Conservation (phyloP, 2,329 filamentous ascomycete species). For the Penicillium sp. region DNA sequence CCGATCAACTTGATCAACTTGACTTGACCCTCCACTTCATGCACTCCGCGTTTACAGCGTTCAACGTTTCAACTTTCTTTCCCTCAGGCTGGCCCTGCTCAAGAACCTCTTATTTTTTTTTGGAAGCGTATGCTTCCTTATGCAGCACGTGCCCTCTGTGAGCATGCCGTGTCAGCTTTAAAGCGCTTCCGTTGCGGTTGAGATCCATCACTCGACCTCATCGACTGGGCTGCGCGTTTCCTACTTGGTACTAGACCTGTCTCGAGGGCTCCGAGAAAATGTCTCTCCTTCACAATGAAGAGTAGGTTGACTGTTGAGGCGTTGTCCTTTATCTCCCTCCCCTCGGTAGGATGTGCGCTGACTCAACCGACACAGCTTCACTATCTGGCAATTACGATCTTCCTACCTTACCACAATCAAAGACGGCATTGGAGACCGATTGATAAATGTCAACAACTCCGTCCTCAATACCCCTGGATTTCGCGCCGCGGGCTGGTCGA, state of each 20-base stretch:
- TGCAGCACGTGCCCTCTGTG: conserved; percentile 12
- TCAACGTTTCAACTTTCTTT: conserved; percentile 1
- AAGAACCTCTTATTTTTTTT: background rate
- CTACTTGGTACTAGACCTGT: background rate
- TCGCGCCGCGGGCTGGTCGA: conserved; percentile 63
- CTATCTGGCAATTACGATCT: conserved; percentile 65
- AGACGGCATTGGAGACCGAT: conserved; percentile 65
- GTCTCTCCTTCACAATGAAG: conserved; percentile 54
- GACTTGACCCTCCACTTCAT: conserved; percentile 7
- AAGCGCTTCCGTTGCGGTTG: conserved; percentile 1
- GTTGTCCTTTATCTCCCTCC: background rate
- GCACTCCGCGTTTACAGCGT: conserved; percentile 5
- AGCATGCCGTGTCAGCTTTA: conserved; percentile 13
- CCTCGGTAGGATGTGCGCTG: background rate
- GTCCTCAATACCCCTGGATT: conserved; percentile 66
- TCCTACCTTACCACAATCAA: conserved; percentile 65
- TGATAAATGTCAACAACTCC: conserved; percentile 64
- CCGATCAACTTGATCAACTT: conserved; percentile 12
- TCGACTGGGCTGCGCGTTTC: background rate
- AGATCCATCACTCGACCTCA: background rate
- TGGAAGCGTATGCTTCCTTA: conserved; percentile 8
- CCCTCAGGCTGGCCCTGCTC: conserved; percentile 37
- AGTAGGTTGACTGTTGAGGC: conserved; percentile 38
- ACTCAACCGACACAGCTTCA: conserved; percentile 51
- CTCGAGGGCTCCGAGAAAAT: conserved; percentile 29